Evolutionary conservation across 2,329 filamentous ascomycete species (phyloP).

Genomic region (Sclerotinia trifoliorum): DNA sequence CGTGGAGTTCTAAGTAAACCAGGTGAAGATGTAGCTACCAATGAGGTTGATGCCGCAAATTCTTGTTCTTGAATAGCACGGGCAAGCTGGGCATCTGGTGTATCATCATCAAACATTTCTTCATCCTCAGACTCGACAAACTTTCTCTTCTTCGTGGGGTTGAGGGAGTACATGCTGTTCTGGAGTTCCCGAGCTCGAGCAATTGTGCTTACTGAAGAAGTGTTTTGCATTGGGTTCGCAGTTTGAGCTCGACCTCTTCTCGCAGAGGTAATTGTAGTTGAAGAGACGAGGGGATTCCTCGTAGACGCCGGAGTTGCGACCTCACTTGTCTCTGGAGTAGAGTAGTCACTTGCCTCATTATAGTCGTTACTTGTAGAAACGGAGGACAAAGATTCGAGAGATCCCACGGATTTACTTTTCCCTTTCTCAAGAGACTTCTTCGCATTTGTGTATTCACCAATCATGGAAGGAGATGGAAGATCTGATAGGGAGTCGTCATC

Average conservation of each 20-base stretch:
- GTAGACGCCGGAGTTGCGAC: slow-evolving; percentile 49
- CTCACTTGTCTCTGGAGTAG: slow-evolving; percentile 62
- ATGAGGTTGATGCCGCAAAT: slow-evolving; percentile 40
- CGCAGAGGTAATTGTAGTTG: slow-evolving; percentile 27
- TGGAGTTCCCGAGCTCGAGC: slow-evolving; percentile 48
- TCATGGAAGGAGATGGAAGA: slow-evolving; percentile 25
- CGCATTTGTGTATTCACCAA: slow-evolving; percentile 24
- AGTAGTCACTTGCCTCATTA: slow-evolving; percentile 51
- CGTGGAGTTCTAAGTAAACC: slow-evolving; percentile 27
- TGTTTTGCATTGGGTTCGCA: slow-evolving; percentile 20
- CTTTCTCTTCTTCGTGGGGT: slow-evolving; percentile 45
- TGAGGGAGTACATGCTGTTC: slow-evolving; percentile 51
- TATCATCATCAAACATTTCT: slow-evolving; percentile 43
- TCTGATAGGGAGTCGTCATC: slow-evolving; percentile 28
- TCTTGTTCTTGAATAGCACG: slow-evolving; percentile 56
- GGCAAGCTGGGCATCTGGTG: slow-evolving; percentile 53
- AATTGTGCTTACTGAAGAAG: slow-evolving; percentile 43
- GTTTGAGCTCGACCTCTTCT: slow-evolving; percentile 33
- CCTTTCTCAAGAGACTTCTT: slow-evolving; percentile 18
- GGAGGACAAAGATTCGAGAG: slow-evolving; percentile 43
- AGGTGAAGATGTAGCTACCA: slow-evolving; percentile 40
- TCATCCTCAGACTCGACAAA: slow-evolving; percentile 45
- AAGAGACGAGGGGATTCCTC: slow-evolving; percentile 26
- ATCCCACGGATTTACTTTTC: slow-evolving; percentile 33
- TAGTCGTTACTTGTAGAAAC: slow-evolving; percentile 41